phyloP scores from a whole-genome alignment of 768 basidiomycete species.

The Baorangia bicolor region DNA sequence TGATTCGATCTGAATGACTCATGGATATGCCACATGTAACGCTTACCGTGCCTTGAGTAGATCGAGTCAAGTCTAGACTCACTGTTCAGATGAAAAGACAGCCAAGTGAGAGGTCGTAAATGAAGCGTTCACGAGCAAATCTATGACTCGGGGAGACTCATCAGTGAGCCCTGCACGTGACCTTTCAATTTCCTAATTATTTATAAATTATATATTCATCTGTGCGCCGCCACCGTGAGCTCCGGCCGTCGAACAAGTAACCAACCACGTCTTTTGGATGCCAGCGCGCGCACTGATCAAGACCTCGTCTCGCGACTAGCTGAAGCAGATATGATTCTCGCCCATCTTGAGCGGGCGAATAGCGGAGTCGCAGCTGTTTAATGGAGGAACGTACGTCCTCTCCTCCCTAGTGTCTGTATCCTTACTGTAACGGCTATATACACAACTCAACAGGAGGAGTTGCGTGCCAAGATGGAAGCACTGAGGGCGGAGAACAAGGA shows the following conservation, averaged over 20 bases:
- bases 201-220: too few relatives aligned
- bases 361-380: conserved; percentile 90
- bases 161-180: too few relatives aligned
- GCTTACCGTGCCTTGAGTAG: background rate
- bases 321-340: conserved; percentile 93
- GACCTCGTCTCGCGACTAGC: conserved; percentile 87
- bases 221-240: too few relatives aligned
- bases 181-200: too few relatives aligned
- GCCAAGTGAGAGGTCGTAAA: background rate
- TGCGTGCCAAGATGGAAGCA: conserved; percentile 92
- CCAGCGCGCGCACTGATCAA: conserved; percentile 90
- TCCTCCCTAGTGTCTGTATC: background rate
- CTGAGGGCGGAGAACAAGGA: conserved; percentile 77
- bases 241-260: conserved; percentile 89
- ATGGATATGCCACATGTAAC: background rate
- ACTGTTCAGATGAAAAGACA: background rate
- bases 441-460: conserved; percentile 62
- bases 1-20: conserved; percentile 19
- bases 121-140: background rate
- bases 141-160: background rate
- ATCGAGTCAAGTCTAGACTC: background rate
- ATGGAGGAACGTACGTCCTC: conserved; percentile 73
- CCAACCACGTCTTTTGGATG: conserved; percentile 90
- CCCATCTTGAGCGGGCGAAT: conserved; percentile 94
- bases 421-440: background rate